Evolutionary conservation across 2,329 filamentous ascomycete species (phyloP).

Genomic region (Trichoderma cornu-damae): DNA sequence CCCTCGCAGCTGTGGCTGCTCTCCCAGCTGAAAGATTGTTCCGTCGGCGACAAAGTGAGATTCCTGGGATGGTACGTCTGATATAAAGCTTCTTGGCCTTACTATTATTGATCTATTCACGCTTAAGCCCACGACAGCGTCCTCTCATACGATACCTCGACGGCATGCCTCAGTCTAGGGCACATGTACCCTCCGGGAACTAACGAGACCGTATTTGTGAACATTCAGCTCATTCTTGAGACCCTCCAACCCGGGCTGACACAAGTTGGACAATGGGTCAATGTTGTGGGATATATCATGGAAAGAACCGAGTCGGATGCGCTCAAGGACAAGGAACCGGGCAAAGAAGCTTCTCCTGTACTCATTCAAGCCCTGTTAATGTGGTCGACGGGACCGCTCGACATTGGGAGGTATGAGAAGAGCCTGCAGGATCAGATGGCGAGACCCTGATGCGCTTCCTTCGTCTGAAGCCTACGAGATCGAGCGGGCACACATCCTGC

Average conservation of each 20-base stretch:
- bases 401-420: constrained; percentile 65
- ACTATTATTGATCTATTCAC: too few relatives aligned
- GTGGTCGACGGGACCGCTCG: constrained; percentile 70
- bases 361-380: constrained; percentile 69
- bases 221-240: constrained; percentile 67
- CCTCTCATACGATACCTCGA: constrained; percentile 45
- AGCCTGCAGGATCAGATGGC: constrained; percentile 40
- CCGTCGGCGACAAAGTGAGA: constrained; percentile 71
- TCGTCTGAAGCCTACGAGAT: not conserved
- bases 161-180: constrained; percentile 60
- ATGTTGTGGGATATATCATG: constrained; percentile 76
- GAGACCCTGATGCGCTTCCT: constrained; percentile 17
- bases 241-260: constrained; percentile 58
- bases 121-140: constrained; percentile 38
- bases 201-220: constrained; percentile 53
- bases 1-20: constrained; percentile 63
- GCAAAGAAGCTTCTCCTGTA: constrained; percentile 25
- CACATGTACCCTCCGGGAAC: constrained; percentile 55
- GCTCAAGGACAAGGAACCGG: not conserved
- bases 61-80: constrained; percentile 80
- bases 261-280: constrained; percentile 77
- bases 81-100: not conserved
- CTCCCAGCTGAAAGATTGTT: constrained; percentile 48
- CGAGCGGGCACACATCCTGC: not conserved
- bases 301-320: constrained; percentile 21